phyloP scores from a whole-genome alignment of 148 eudicot genomes.

The Cornus florida region DNA sequence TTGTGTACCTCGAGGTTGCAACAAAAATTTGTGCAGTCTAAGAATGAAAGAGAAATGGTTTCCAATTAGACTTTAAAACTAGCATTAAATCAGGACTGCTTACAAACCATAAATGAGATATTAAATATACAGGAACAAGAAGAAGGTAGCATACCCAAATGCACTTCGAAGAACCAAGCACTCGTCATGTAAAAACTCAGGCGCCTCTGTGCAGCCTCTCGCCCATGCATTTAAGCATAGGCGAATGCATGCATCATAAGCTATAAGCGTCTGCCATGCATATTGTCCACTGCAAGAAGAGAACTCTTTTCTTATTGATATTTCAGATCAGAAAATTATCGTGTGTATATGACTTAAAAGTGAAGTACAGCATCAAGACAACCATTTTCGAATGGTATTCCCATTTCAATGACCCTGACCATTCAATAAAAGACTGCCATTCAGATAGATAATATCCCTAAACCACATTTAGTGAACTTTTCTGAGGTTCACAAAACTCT shows the following conservation, averaged over 20 bases:
- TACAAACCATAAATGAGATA: not conserved
- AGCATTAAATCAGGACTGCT: not conserved
- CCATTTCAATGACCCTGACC: not conserved
- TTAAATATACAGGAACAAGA: not conserved
- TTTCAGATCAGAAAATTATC: not conserved
- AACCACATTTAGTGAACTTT: not conserved
- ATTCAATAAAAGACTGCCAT: not conserved
- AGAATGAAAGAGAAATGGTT: conserved; percentile 3
- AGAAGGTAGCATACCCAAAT: conserved; percentile 60
- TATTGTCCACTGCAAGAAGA: conserved; percentile 55
- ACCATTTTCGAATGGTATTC: not conserved
- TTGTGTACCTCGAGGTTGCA: conserved; percentile 66
- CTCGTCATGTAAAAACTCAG: conserved; percentile 77
- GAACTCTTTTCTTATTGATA: not conserved
- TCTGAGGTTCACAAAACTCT: not conserved
- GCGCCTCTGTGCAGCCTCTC: conserved; percentile 76
- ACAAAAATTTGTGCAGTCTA: conserved; percentile 68
- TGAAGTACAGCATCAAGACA: not conserved
- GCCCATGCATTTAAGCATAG: conserved; percentile 82
- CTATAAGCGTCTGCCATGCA: conserved; percentile 75
- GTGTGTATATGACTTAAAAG: not conserved
- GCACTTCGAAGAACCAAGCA: conserved; percentile 71
- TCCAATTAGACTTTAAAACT: not conserved
- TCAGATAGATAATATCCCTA: not conserved
- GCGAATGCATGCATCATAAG: conserved; percentile 90